These are phyloP conservation scores for Zhuliangozyma parablackwelliae DNA, from an alignment of 1,139 yeast genomes.

Conservation along the genomic window DNA sequence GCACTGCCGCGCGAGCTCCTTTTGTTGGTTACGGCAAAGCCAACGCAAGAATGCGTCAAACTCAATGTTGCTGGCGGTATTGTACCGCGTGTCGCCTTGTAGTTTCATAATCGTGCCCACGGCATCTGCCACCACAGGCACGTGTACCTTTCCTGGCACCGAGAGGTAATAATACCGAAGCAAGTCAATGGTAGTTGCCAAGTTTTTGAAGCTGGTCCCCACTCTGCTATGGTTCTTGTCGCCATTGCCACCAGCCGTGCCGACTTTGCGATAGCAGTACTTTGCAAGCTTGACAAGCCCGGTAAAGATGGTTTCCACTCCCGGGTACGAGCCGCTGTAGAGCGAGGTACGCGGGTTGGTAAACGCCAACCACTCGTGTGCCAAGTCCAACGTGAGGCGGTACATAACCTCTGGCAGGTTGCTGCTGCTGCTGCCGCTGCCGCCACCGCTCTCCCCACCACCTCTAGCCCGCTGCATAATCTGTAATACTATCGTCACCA, in stretches of 20 bases:
- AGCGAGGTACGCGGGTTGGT: slow-evolving; percentile 14
- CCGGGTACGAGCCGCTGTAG: slow-evolving; percentile 27
- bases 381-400: slow-evolving; percentile 9
- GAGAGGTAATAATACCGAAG: too few relatives aligned
- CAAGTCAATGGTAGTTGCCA: too few relatives aligned
- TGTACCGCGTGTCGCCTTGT: slow-evolving; percentile 1
- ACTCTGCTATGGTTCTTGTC: too few relatives aligned
- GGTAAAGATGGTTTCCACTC: slow-evolving; percentile 28
- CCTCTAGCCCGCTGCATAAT: slow-evolving; percentile 8
- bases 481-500: slow-evolving; percentile 17
- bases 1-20: slow-evolving; percentile 1
- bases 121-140: not conserved
- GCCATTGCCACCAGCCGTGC: too few relatives aligned
- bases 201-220: too few relatives aligned
- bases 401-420: slow-evolving; percentile 8
- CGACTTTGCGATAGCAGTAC: slow-evolving; percentile 7
- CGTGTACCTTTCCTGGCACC: too few relatives aligned
- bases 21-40: slow-evolving; percentile 5
- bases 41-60: slow-evolving; percentile 18
- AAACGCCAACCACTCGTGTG: slow-evolving; percentile 27
- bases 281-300: slow-evolving; percentile 15
- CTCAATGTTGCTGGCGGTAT: slow-evolving; percentile 6
- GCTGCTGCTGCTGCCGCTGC: slow-evolving; percentile 7
- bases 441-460: not conserved
- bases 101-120: slow-evolving; percentile 1